Evolutionary conservation across 2,329 filamentous ascomycete genomes (phyloP), one percentile per base, ranked within the genome.

Genomic region (Phoma herbarum): DNA sequence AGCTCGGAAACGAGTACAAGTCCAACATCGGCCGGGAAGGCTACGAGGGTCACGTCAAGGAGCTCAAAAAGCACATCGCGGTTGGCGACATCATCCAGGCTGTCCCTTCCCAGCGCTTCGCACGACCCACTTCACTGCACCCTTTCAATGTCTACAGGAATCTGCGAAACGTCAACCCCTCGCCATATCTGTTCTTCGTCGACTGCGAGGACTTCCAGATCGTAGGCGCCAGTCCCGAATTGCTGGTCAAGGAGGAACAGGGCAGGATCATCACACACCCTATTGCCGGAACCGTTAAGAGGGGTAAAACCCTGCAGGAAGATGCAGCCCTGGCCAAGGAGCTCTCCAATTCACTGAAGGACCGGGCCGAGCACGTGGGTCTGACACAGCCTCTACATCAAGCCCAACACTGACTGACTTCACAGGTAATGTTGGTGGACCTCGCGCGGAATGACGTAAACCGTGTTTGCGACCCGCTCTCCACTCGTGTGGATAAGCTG

Each of bases 111-210:
- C 95, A 99, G 80, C 88, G 95, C 51, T 91, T 98, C 74, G 89
- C 93, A 8, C 87, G 94, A 26, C 93, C 93, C 14, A 99, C 95
- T 2, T 88, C 87, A 55, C 83, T 99, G 42, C 95, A 99, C 77
- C 94, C 95, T 0, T 99, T 98, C 84, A 99, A 98, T 82, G 91
- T 99, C 71, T 99, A 98, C 83, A 88, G 94, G 53, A 92, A 97
- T 76, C 85, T 99, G 35, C 91, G 95, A 62, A 97, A 92, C n/a
- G 91, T 98, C 72, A 99, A 99, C 76, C 95, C 95, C 0, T 97
- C 93, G 9, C 95, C 95, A 0, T 99, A 99, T 79, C 87, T 99
- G 33, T 99, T 99, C 83, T 99, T 93, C 80, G 87, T 99, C 61
- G 88, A 95, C 77, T 98, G 94, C 80, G 85, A 86, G 60, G 90